Evolutionary conservation across 441 rosid genomes (phyloP).

Genomic region (Cnidoscolus chayamansa): DNA sequence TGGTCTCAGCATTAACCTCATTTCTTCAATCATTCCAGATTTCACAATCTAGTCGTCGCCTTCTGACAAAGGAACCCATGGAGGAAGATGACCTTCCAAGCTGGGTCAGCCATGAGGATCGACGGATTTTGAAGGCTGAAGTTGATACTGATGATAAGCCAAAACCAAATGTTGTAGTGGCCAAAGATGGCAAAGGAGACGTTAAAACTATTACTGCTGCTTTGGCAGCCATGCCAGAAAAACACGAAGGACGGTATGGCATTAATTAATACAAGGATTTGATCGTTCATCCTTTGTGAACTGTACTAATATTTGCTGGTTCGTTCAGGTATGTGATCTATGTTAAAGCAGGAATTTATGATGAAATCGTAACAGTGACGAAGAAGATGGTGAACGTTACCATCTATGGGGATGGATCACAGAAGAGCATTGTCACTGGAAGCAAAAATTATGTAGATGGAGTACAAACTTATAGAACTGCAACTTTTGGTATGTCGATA

Average conservation of each 20-base stretch:
- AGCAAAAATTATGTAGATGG: conserved; percentile 49
- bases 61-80: conserved; percentile 30
- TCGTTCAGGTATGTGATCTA: conserved; percentile 57
- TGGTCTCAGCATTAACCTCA: conserved; percentile 33
- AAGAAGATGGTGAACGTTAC: conserved; percentile 57
- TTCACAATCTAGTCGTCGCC: conserved; percentile 31
- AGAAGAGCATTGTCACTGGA: conserved; percentile 57
- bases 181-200: conserved; percentile 72
- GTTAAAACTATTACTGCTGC: conserved; percentile 62
- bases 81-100: conserved; percentile 39
- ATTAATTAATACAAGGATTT: neutral
- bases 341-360: conserved; percentile 59
- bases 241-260: conserved; percentile 49
- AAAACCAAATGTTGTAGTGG: conserved; percentile 53
- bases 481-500: conserved; percentile 51
- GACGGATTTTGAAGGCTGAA: conserved; percentile 46
- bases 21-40: conserved; percentile 21
- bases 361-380: conserved; percentile 49
- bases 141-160: conserved; percentile 18
- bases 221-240: conserved; percentile 50
- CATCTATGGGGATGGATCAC: conserved; percentile 76
- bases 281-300: neutral
- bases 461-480: conserved; percentile 51
- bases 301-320: neutral
- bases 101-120: conserved; percentile 54